Evolutionary conservation across 345 rosid genomes (phyloP).

Genomic region (Camelina hispida): DNA sequence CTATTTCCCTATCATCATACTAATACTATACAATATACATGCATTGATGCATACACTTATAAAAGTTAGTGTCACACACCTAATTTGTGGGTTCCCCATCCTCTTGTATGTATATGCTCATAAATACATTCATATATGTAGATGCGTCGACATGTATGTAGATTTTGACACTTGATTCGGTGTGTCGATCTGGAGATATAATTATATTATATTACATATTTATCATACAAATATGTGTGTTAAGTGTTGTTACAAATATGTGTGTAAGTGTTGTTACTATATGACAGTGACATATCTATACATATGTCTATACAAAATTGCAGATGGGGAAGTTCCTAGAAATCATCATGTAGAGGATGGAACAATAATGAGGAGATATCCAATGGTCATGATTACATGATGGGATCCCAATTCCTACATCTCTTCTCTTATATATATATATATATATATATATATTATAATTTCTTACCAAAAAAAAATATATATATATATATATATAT

Average conservation of each 20-base stretch:
- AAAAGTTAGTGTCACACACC: slow-evolving; percentile 37
- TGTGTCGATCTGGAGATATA: slow-evolving; percentile 10
- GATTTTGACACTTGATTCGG: slow-evolving; percentile 23
- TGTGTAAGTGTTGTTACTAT: slow-evolving; percentile 3
- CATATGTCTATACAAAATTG: slow-evolving; percentile 1
- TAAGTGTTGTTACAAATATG: background rate
- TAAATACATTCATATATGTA: slow-evolving; percentile 3
- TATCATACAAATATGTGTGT: background rate
- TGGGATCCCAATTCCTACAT: slow-evolving; percentile 18
- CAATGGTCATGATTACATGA: slow-evolving; percentile 20
- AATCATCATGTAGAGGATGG: slow-evolving; percentile 17
- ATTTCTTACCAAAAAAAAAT: no score
- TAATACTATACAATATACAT: slow-evolving; percentile 19
- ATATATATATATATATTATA: background rate
- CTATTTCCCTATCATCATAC: slow-evolving; percentile 30
- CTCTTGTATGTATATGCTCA: background rate
- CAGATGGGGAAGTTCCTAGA: slow-evolving; percentile 19
- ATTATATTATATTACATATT: background rate
- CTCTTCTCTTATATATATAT: background rate
- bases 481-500: no score
- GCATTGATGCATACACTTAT: slow-evolving; percentile 17
- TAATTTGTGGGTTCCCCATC: slow-evolving; percentile 47
- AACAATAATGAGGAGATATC: slow-evolving; percentile 18
- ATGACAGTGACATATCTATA: slow-evolving; percentile 5
- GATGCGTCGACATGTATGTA: slow-evolving; percentile 2